Evolutionary conservation across 805 yeast species (phyloP).

Genomic region (Candida sithepensis): DNA sequence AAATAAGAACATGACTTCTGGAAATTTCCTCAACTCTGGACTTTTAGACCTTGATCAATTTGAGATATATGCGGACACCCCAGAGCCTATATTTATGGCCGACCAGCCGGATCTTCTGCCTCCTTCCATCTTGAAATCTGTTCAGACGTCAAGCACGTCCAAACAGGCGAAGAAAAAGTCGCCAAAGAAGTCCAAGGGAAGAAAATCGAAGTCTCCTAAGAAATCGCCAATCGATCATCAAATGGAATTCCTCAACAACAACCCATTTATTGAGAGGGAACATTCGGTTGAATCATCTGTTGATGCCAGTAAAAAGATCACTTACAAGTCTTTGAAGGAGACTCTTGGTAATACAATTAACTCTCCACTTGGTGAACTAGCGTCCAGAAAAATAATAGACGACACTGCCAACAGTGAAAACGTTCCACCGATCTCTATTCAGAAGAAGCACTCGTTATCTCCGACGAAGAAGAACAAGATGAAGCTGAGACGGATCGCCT

Average conservation of each 20-base stretch:
- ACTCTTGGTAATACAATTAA: background rate
- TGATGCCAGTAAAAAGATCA: background rate
- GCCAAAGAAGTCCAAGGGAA: constrained; percentile 11
- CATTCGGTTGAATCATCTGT: background rate
- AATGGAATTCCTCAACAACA: constrained; percentile 11
- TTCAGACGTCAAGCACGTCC: background rate
- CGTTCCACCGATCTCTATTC: background rate
- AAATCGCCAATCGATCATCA: constrained; percentile 9
- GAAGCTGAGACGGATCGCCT: constrained; percentile 16
- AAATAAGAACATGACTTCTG: constrained; percentile 4
- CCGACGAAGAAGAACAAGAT: constrained; percentile 14
- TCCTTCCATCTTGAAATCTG: background rate
- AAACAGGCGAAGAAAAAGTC: constrained; percentile 10
- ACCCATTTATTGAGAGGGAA: constrained; percentile 2
- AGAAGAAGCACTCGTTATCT: constrained; percentile 14
- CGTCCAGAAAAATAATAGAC: background rate
- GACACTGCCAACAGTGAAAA: constrained; percentile 6
- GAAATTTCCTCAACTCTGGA: constrained; percentile 2
- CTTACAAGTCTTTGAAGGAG: constrained; percentile 1
- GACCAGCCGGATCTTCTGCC: background rate
- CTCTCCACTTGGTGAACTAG: background rate
- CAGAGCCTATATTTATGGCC: background rate
- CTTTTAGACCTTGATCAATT: constrained; percentile 12
- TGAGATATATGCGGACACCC: constrained; percentile 11
- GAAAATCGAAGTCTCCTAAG: constrained; percentile 4